Conservation (phyloP, 257 asterid species). For the Solanum bulbocastanum region DNA sequence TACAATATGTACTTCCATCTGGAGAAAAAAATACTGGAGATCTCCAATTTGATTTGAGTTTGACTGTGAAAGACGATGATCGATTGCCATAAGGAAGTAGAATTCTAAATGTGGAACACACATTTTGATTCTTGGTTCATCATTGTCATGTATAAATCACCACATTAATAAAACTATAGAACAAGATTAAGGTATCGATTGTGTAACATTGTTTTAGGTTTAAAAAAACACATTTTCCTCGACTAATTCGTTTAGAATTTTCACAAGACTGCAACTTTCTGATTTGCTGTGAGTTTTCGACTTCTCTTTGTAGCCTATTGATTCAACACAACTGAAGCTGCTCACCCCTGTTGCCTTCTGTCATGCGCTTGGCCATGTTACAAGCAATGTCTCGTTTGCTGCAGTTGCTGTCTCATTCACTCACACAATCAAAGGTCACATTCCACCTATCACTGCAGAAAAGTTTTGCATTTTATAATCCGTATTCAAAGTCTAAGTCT, state of each 20-base stretch:
- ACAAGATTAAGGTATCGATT: not conserved
- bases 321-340: constrained; percentile 60
- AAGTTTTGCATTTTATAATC: not conserved
- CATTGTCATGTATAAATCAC: not conserved
- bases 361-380: constrained; percentile 80
- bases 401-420: constrained; percentile 91
- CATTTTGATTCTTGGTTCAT: not conserved
- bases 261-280: not conserved
- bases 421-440: constrained; percentile 80
- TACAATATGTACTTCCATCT: not conserved
- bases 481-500: not conserved
- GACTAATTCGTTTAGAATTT: not conserved
- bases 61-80: not conserved
- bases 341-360: constrained; percentile 80
- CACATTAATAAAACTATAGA: not conserved
- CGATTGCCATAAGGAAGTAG: not conserved
- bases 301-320: constrained; percentile 51
- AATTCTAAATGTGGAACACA: not conserved
- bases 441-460: not conserved
- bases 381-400: constrained; percentile 84
- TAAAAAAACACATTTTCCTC: not conserved
- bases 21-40: not conserved
- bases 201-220: not conserved
- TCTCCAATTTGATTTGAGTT: not conserved
- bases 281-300: not conserved